Base-by-base conservation (phyloP, 1,139 yeast genomes). In the Entelexis paramagnoliae region DNA sequence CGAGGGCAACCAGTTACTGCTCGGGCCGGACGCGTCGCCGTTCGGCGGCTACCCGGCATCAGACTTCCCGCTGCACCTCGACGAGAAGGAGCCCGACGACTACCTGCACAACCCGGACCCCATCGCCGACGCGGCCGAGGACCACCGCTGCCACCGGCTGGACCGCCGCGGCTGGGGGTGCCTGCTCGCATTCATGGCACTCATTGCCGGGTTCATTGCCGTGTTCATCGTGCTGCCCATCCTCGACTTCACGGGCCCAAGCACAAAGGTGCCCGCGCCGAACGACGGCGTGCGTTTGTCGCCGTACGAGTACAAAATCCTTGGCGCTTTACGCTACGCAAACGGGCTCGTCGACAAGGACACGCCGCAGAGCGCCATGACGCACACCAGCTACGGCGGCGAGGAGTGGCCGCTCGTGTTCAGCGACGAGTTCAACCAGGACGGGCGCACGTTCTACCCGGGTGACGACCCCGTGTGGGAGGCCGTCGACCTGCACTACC, bases 31-130 rank as follows among this genome's bases (percentile, higher is more conserved):
- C 57, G 70, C 69, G 47, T 80, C 88, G 50, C 96, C 96, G 2
- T 88, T 88, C 71, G 96, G 96, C 51, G 96, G 96, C 10, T 88
- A 85, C 66, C 96, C 96, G 1, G 91, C 95, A 3, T 74, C 85
- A 4, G 78, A 86, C 1, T 88, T 88, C 70, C 96, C 96, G 0
- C 70, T 88, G 51, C 81, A 78, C 60, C 78, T 88, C 56, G 95
- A 87, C 54, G 96, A 88, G 62, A 84, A 84, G 66, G 96, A 88
- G 67, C 82, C 86, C 2, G 96, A 88, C 68, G 96, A 88, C 65
- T 87, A 85, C 63, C 66, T 88, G 57, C 96, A 88, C 67, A 88
- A 88, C 66, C 96, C 96, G 0, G 95, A 88, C 64, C 95, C 95
- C 11, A 82, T 87, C 38, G 80, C 77, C 44, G 96, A 88, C 66